phyloP scores from a whole-genome alignment of 2,329 filamentous ascomycete species.

The Ceratocystis cubensis region DNA sequence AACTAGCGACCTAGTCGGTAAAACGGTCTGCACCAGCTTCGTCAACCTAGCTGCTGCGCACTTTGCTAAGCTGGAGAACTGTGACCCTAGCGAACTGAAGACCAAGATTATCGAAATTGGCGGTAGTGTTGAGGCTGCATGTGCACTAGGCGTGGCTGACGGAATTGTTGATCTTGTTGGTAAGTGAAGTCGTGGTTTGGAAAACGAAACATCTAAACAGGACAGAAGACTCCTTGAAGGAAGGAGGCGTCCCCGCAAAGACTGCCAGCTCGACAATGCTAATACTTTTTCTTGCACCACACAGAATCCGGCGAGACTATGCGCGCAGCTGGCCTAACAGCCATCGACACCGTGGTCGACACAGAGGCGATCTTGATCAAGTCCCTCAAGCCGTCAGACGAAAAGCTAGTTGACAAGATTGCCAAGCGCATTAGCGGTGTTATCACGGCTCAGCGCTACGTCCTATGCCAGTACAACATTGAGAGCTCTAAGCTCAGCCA shows the following conservation, averaged over 20 bases:
- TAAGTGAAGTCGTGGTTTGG: constrained; percentile 36
- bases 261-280: neutral
- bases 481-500: constrained; percentile 52
- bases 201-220: neutral
- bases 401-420: constrained; percentile 70
- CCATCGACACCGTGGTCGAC: constrained; percentile 85
- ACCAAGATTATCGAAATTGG: constrained; percentile 92
- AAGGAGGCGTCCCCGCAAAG: no score
- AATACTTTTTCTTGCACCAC: neutral
- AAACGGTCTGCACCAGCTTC: constrained; percentile 93
- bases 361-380: constrained; percentile 85
- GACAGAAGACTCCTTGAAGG: no score
- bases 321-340: constrained; percentile 84
- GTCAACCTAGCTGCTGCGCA: constrained; percentile 71
- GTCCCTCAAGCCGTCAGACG: constrained; percentile 70
- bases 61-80: constrained; percentile 63
- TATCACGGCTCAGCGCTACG: constrained; percentile 86
- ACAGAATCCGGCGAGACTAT: constrained; percentile 95
- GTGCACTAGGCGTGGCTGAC: constrained; percentile 86
- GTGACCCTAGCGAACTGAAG: constrained; percentile 32
- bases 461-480: constrained; percentile 95
- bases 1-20: constrained; percentile 70
- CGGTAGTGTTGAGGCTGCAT: constrained; percentile 93
- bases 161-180: constrained; percentile 96
- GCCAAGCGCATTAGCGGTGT: constrained; percentile 79